Conservation (phyloP, 495 filamentous ascomycete genomes). For the Pseudomonodictys pantanalensis region DNA sequence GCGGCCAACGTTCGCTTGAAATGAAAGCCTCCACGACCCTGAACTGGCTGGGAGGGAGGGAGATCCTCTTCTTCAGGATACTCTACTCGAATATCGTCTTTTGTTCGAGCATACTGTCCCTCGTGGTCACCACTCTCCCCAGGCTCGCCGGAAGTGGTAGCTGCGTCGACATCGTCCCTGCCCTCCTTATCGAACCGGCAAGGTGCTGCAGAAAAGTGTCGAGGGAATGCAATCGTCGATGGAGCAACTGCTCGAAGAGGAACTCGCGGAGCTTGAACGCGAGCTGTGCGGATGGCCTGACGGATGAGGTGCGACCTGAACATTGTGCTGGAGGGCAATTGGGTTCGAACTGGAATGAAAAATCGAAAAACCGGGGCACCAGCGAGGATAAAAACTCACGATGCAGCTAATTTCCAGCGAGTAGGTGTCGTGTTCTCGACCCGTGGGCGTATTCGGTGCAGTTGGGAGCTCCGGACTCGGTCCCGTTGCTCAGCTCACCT, state of each 20-base stretch:
- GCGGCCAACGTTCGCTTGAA: conserved; percentile 68
- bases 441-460: no score
- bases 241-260: background rate
- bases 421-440: conserved; percentile 9
- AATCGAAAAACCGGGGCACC: background rate
- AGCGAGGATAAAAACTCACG: conserved; percentile 12
- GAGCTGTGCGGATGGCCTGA: conserved; percentile 17
- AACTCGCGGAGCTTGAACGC: conserved; percentile 12
- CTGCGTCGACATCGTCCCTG: conserved; percentile 31
- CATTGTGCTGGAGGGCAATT: conserved; percentile 17
- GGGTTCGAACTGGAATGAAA: no score
- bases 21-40: conserved; percentile 67
- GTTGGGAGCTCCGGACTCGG: no score
- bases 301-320: conserved; percentile 25
- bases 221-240: conserved; percentile 6
- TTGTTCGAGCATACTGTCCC: conserved; percentile 70
- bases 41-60: conserved; percentile 62
- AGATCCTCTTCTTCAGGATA: conserved; percentile 70
- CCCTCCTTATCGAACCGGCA: conserved; percentile 14
- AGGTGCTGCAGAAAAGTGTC: conserved; percentile 15
- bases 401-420: no score
- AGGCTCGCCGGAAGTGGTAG: conserved; percentile 34
- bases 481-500: no score
- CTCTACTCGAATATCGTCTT: conserved; percentile 68
- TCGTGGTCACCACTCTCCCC: conserved; percentile 42